These are phyloP conservation scores for Tetradesmus obliquus DNA, from an alignment of 139 green algal species.

Conservation along the genomic window DNA sequence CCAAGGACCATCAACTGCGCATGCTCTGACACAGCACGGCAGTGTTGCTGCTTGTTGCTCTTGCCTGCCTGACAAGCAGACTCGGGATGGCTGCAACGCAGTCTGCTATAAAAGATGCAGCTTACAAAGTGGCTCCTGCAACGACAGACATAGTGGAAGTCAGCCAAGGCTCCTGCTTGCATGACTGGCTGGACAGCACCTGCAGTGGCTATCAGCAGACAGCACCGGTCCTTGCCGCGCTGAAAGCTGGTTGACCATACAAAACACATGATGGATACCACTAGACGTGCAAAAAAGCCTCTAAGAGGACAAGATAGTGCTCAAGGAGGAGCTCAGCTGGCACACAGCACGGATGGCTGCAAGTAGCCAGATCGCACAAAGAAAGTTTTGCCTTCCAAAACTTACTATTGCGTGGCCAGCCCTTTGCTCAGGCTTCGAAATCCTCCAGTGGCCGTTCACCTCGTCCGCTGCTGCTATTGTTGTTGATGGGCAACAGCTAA, in stretches of 20 bases:
- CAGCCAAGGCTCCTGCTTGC: neutral
- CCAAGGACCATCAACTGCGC: neutral
- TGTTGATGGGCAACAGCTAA: too few relatives aligned
- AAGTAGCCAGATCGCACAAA: neutral
- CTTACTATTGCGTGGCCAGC: neutral
- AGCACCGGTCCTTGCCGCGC: neutral
- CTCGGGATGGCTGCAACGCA: neutral
- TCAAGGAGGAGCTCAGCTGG: neutral
- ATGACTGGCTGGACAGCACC: neutral
- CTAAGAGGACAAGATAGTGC: neutral
- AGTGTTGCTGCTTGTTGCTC: neutral
- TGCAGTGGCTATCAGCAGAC: neutral
- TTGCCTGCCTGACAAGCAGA: neutral
- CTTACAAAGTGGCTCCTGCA: neutral
- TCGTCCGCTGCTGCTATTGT: too few relatives aligned
- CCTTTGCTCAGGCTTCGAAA: neutral
- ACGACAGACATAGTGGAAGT: neutral
- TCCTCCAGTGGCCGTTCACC: neutral
- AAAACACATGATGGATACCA: too few relatives aligned
- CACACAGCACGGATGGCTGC: neutral
- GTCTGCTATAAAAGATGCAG: neutral
- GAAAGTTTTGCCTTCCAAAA: neutral
- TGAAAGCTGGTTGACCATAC: too few relatives aligned
- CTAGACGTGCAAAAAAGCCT: neutral
- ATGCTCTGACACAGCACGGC: neutral